Evolutionary conservation across 1,284 basidiomycete species (phyloP).

Genomic region (Phellopilus nigrolimitatus): DNA sequence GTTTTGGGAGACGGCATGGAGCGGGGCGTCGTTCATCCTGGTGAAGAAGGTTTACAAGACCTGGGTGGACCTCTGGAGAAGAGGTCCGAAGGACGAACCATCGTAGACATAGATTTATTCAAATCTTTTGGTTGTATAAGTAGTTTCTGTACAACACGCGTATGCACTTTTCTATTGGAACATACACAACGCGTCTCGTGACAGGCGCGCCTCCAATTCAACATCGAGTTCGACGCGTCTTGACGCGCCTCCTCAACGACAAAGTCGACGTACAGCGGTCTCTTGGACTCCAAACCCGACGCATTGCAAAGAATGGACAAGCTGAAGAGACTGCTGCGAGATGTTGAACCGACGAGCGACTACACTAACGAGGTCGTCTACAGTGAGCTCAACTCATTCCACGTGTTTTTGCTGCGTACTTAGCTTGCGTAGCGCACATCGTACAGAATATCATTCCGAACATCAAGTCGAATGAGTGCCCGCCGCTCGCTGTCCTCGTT

Average conservation of each 20-base stretch:
- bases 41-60: conserved; percentile 42
- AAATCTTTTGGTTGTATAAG: too few relatives aligned
- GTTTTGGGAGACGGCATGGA: conserved; percentile 50
- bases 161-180: too few relatives aligned
- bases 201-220: too few relatives aligned
- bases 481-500: conserved; percentile 2
- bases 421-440: neutral
- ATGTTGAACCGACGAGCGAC: neutral
- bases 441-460: neutral
- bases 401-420: neutral
- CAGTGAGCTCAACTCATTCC: neutral
- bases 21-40: conserved; percentile 48
- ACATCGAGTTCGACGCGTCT: too few relatives aligned
- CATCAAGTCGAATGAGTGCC: neutral
- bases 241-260: too few relatives aligned
- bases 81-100: conserved; percentile 13
- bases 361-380: neutral
- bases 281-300: neutral
- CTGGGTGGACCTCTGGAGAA: conserved; percentile 13
- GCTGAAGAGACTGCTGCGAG: neutral
- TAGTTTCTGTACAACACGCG: too few relatives aligned
- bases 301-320: neutral
- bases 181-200: too few relatives aligned
- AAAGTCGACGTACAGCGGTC: too few relatives aligned
- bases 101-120: neutral